Percentiles rank a stretch among this genome's conserved stretches.
These are phyloP conservation scores for Dichotomocladium elegans DNA, from an alignment of 371 early-diverging fungal species.

Conservation along the genomic window DNA sequence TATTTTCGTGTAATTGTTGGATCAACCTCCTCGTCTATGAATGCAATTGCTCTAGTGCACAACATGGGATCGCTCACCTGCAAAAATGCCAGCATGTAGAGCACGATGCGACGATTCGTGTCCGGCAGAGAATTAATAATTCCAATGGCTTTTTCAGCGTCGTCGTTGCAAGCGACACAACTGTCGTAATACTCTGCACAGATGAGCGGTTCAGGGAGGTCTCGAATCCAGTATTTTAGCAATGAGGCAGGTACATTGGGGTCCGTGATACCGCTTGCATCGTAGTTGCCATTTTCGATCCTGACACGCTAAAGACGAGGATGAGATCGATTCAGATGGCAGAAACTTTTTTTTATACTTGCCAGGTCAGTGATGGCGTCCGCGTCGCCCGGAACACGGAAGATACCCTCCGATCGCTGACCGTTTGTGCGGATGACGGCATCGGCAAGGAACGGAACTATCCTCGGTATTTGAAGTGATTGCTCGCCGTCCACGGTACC, in stretches of 20 bases:
- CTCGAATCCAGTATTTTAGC: constrained; percentile 91
- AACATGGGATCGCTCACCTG: constrained; percentile 42
- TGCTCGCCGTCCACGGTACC: too few species aligned
- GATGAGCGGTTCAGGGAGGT: constrained; percentile 89
- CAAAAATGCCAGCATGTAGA: constrained; percentile 80
- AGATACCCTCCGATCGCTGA: constrained; percentile 87
- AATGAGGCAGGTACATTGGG: constrained; percentile 93
- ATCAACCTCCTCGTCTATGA: not conserved
- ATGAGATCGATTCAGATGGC: not conserved
- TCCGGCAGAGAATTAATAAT: constrained; percentile 72
- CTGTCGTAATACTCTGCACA: constrained; percentile 71
- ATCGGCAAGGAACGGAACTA: constrained; percentile 84
- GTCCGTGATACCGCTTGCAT: constrained; percentile 68
- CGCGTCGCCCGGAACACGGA: constrained; percentile 96
- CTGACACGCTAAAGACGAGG: constrained; percentile 50
- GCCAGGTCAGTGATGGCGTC: constrained; percentile 84
- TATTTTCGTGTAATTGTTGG: constrained; percentile 14
- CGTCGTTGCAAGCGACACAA: constrained; percentile 63
- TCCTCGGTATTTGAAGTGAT: too few species aligned
- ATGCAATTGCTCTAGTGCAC: not conserved
- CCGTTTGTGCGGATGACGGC: constrained; percentile 78
- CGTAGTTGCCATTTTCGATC: constrained; percentile 83
- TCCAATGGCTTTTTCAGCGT: constrained; percentile 50
- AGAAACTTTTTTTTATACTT: constrained; percentile 9
- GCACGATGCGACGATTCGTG: constrained; percentile 71